Evolutionary conservation across 2,329 filamentous ascomycete genomes (phyloP).

Genomic region (Aureobasidium sp.): DNA sequence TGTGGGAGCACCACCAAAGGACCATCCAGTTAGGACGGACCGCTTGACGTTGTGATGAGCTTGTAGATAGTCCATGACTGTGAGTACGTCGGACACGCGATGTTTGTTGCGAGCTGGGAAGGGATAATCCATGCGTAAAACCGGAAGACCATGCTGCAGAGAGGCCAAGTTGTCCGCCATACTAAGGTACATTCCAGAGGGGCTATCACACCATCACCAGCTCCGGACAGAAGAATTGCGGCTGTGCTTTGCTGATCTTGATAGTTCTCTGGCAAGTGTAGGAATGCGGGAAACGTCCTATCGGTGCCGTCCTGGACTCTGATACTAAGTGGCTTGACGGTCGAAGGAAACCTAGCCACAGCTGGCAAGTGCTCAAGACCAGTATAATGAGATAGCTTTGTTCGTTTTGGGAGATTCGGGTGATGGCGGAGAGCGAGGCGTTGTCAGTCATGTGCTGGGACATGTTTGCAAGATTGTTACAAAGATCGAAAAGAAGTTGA

Average conservation of each 20-base stretch:
- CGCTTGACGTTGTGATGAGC: conserved; percentile 24
- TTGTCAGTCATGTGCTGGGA: neutral
- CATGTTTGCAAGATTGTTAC: conserved; percentile 8
- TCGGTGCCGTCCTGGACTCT: conserved; percentile 18
- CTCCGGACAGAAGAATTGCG: conserved; percentile 33
- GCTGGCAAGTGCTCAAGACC: conserved; percentile 16
- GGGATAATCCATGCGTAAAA: conserved; percentile 36
- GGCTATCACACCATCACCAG: conserved; percentile 34
- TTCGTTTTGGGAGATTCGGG: neutral
- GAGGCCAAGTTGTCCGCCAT: conserved; percentile 35
- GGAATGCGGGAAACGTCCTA: conserved; percentile 18
- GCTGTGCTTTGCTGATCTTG: conserved; percentile 28
- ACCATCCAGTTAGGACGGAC: conserved; percentile 38
- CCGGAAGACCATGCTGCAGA: conserved; percentile 30
- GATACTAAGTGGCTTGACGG: conserved; percentile 16
- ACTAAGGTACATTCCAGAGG: conserved; percentile 34
- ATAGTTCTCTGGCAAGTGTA: conserved; percentile 17
- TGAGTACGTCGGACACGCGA: conserved; percentile 31
- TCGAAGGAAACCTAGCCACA: neutral
- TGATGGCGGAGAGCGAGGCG: conserved; percentile 13
- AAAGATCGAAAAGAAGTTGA: neutral
- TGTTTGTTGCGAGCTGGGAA: conserved; percentile 28
- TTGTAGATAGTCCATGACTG: conserved; percentile 31
- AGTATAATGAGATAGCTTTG: conserved; percentile 14
- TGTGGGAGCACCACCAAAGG: conserved; percentile 36